Conservation (phyloP, 768 basidiomycete genomes). For the Suillus hirtellus region DNA sequence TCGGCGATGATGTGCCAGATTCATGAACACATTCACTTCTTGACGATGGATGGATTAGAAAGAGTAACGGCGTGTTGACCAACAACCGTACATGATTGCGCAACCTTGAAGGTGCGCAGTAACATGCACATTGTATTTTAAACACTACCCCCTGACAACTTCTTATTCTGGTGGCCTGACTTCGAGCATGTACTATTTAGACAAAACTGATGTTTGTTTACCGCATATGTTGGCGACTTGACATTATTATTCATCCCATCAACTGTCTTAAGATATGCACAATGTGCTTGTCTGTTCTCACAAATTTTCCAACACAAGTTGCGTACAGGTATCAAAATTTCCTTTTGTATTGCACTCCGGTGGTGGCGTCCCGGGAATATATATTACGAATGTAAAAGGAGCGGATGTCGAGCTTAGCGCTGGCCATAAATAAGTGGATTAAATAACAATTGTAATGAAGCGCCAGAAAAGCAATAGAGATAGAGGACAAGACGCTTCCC, state of each 20-base stretch:
- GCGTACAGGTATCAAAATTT: neutral
- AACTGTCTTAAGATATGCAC: neutral
- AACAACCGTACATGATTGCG: neutral
- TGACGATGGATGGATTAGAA: conserved; percentile 19
- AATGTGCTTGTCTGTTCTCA: neutral
- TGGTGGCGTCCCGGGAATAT: neutral
- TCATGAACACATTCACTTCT: conserved; percentile 17
- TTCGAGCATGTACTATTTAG: conserved; percentile 9
- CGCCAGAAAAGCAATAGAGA: neutral
- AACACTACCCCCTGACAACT: conserved; percentile 5
- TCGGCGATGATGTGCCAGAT: conserved; percentile 30
- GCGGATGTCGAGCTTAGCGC: conserved; percentile 7
- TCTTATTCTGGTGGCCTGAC: neutral
- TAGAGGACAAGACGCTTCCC: neutral
- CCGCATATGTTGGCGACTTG: neutral
- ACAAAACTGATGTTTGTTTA: conserved; percentile 9
- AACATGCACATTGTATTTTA: conserved; percentile 7
- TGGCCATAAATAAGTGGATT: conserved; percentile 13
- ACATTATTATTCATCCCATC: neutral
- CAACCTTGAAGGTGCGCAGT: conserved; percentile 11
- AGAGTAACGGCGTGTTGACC: neutral
- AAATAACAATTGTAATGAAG: conserved; percentile 3
- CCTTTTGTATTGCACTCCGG: neutral
- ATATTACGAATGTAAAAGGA: conserved; percentile 8
- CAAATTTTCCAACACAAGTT: neutral